Base-by-base conservation (phyloP, 768 basidiomycete species). In the Cyclocybe aegerita region DNA sequence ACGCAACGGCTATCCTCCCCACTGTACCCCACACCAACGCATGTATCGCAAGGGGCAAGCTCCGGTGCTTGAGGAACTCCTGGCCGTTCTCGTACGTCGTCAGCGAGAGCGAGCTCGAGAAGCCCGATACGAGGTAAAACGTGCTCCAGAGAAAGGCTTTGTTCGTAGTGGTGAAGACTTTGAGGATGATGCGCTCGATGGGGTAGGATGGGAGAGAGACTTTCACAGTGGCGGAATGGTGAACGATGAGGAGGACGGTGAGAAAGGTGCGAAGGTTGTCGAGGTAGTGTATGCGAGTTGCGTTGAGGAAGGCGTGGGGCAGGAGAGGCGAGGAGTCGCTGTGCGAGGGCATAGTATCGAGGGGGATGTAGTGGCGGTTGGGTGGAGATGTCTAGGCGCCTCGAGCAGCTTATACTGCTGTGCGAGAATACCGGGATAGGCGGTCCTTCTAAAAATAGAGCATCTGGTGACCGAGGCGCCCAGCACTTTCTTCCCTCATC, bases 121-220 rank as follows among this genome's bases (percentile, higher is more conserved):
- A 61, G 15, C 64, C 64, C 0, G 64, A 65, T 4, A 63, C 59
- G 52, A 65, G 59, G 55, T 60, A 63, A 54, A 65, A 65, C 8
- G 52, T 41, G 14, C 50, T 56, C 54, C 60, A 63, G 11, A 65
- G 52, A n/a, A 58, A 49, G 0, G 58, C 46, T 43, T 60, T 61
- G 43, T 57, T 48, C 15, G 50, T 50, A 1, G 53, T 42, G 23
- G 54, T 38, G 36, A 58, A 50, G 6, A 59, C 43, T 16, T 58
- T 36, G 7, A 48, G 32, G n/a, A 48, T 15, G 12, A 49, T 42
- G 12, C 54, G 23, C 29, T 37, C 7, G 9, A 38, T 36, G 41
- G 30, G 23, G 34, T 12, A 49, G 39, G 17, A 34, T 34, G 37
- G 40, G 23, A 14, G 45, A 29, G 16, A 15, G 9, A 42, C 23